A percentile compares a stretch with the other conserved stretches of the same genome.
phyloP scores from a whole-genome alignment of 2,329 filamentous ascomycete species.

The Fusarium musae region DNA sequence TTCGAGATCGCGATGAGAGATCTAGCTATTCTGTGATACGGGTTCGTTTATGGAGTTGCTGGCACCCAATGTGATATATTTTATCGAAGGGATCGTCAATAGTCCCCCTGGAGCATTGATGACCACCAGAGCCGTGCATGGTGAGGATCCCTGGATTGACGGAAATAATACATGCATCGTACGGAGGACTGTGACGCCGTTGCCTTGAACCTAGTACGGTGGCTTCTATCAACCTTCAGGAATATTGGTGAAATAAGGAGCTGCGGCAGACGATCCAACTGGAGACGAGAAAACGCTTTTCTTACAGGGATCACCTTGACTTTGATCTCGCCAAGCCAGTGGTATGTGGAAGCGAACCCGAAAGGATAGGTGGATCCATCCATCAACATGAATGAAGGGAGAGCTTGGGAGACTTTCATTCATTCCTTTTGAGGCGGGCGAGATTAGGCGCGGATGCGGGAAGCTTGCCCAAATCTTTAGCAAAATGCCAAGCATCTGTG shows the following conservation, averaged over 20 bases:
- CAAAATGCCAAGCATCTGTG: conserved; percentile 7
- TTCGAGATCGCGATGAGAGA: conserved; percentile 8
- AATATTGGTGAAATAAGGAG: conserved; percentile 18
- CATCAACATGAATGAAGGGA: conserved; percentile 15
- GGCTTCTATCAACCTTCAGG: conserved; percentile 5
- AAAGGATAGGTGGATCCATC: conserved; percentile 10
- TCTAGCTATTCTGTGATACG: neutral
- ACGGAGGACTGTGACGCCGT: neutral
- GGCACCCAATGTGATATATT: neutral
- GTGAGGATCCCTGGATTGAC: conserved; percentile 5
- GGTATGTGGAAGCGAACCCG: conserved; percentile 10
- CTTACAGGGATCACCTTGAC: conserved; percentile 1
- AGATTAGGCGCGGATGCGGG: conserved; percentile 6
- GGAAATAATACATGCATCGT: conserved; percentile 2
- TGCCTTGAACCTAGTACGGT: neutral
- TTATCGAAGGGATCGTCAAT: neutral
- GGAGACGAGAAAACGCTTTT: neutral
- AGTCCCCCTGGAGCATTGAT: neutral
- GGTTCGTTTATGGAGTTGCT: neutral
- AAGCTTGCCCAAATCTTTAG: conserved; percentile 4
- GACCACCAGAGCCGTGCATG: neutral
- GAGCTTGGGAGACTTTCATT: neutral
- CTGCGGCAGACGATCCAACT: conserved; percentile 4
- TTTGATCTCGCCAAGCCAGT: conserved; percentile 7
- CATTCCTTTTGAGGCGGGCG: conserved; percentile 13